phyloP scores from a whole-genome alignment of 2,329 filamentous ascomycete genomes.

The Colletotrichum brevisporum region DNA sequence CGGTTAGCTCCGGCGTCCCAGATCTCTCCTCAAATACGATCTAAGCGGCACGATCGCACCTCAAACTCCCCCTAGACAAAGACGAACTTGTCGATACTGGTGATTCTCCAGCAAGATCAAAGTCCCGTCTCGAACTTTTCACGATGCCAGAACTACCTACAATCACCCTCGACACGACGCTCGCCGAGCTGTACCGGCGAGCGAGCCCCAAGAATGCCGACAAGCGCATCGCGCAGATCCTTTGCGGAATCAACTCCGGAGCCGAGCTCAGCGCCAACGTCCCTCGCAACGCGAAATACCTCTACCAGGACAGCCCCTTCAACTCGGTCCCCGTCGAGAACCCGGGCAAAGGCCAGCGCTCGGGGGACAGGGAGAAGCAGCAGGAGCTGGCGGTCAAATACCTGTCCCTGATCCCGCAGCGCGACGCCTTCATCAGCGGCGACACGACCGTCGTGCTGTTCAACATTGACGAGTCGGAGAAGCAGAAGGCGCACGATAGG shows the following conservation, averaged over 20 bases:
- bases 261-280: slow-evolving; percentile 47
- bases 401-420: slow-evolving; percentile 52
- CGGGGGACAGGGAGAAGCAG: slow-evolving; percentile 37
- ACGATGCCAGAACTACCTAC: slow-evolving; percentile 45
- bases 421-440: slow-evolving; percentile 52
- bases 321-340: slow-evolving; percentile 43
- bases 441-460: slow-evolving; percentile 48
- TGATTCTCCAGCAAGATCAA: background rate
- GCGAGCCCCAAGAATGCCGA: slow-evolving; percentile 43
- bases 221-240: slow-evolving; percentile 49
- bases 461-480: slow-evolving; percentile 44
- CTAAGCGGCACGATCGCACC: background rate
- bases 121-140: too few relatives aligned
- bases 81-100: background rate
- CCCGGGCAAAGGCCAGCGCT: background rate
- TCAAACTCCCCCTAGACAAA: background rate
- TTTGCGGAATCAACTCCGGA: slow-evolving; percentile 47
- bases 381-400: slow-evolving; percentile 50
- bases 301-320: slow-evolving; percentile 54
- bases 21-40: background rate
- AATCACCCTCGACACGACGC: slow-evolving; percentile 51
- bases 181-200: slow-evolving; percentile 51
- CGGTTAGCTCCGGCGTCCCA: too few relatives aligned
- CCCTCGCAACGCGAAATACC: slow-evolving; percentile 52
- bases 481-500: slow-evolving; percentile 46